Conservation (phyloP, 352 stramenopile species). For the Elongisporangium anandrum region DNA sequence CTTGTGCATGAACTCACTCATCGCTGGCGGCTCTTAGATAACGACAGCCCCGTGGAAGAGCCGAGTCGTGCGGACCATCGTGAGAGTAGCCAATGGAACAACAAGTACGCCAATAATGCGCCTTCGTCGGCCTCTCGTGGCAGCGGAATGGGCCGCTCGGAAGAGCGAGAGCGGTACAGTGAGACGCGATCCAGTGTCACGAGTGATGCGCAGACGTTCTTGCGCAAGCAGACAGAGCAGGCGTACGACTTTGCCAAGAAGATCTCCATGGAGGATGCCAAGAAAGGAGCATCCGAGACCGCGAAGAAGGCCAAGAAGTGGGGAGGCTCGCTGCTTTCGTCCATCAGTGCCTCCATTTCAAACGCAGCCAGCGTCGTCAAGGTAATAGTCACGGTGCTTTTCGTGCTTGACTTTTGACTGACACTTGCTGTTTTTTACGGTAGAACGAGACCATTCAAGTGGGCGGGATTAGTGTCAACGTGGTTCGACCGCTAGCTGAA, state of each 20-base stretch:
- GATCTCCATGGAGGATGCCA: slow-evolving; percentile 83
- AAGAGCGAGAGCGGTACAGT: slow-evolving; percentile 7
- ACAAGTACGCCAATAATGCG: not conserved
- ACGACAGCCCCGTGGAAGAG: not conserved
- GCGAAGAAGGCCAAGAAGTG: slow-evolving; percentile 89
- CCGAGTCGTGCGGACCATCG: not conserved
- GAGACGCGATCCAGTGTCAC: not conserved
- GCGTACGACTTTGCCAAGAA: slow-evolving; percentile 88
- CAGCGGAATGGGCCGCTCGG: not conserved
- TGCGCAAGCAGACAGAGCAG: slow-evolving; percentile 82
- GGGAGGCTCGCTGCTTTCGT: slow-evolving; percentile 75
- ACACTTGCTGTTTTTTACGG: not conserved
- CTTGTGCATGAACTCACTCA: not conserved
- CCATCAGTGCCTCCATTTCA: slow-evolving; percentile 72
- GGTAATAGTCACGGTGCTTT: slow-evolving; percentile 16
- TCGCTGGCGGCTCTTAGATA: not conserved
- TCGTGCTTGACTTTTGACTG: not conserved
- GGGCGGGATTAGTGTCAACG: slow-evolving; percentile 56
- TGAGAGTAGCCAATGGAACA: not conserved
- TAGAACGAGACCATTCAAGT: slow-evolving; percentile 78
- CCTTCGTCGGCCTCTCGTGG: not conserved
- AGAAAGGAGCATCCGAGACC: slow-evolving; percentile 74
- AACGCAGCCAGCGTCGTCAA: slow-evolving; percentile 55
- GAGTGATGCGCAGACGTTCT: slow-evolving; percentile 40
- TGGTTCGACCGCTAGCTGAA: slow-evolving; percentile 69